A percentile compares a stretch with the other conserved stretches of the same genome.
phyloP scores from a whole-genome alignment of 1,284 basidiomycete species.

The Anthracocystis setariae region DNA sequence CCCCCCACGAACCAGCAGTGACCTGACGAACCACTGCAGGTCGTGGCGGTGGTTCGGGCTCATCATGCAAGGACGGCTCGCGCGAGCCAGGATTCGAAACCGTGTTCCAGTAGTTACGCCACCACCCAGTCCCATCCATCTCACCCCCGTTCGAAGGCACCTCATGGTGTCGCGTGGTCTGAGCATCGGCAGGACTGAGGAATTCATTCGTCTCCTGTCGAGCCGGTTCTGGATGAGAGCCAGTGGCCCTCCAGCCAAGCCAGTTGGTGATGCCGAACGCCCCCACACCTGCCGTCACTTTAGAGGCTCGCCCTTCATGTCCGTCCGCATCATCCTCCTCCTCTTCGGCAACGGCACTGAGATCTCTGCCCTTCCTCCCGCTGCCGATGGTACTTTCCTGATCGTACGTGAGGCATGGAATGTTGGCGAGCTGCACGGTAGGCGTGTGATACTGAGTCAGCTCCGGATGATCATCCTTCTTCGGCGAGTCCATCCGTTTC shows the following conservation, averaged over 20 bases:
- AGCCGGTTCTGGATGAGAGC: not conserved
- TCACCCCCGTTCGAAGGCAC: not conserved
- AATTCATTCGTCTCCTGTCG: not conserved
- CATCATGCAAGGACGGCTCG: constrained; percentile 24
- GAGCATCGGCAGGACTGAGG: not conserved
- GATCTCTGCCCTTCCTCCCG: not conserved
- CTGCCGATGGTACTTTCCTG: not conserved
- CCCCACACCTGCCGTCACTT: constrained; percentile 19
- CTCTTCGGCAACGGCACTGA: constrained; percentile 19
- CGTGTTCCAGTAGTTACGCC: constrained; percentile 39
- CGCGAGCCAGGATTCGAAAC: constrained; percentile 21
- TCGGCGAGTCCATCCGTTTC: not conserved
- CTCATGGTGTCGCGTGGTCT: not conserved
- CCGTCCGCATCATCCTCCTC: constrained; percentile 9
- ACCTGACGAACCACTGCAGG: constrained; percentile 33
- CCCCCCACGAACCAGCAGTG: constrained; percentile 37
- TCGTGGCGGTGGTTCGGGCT: constrained; percentile 15
- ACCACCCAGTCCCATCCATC: constrained; percentile 23
- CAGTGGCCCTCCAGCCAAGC: constrained; percentile 27
- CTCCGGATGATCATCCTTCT: constrained; percentile 26
- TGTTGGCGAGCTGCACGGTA: constrained; percentile 29
- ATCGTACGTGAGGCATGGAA: constrained; percentile 35
- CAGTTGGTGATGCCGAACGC: constrained; percentile 35
- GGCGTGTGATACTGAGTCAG: constrained; percentile 35
- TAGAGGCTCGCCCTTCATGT: not conserved